These are phyloP conservation scores for Nakaseomyces sp. DNA, from an alignment of 1,139 yeast species.

Conservation along the genomic window DNA sequence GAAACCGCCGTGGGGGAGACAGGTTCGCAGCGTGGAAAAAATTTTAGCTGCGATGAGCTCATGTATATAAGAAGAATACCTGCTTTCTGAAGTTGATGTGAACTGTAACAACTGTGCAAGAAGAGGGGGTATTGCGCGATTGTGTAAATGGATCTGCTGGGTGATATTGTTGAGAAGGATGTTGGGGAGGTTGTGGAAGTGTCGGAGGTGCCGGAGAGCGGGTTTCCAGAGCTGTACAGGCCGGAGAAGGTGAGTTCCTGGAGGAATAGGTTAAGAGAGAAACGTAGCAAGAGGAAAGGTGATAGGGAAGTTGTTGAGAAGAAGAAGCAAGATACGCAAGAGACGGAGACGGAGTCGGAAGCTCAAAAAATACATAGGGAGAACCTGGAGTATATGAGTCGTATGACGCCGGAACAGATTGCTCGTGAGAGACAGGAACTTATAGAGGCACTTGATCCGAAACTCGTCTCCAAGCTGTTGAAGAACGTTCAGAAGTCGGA, in stretches of 20 bases:
- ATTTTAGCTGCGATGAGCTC: neutral
- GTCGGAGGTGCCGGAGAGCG: conserved; percentile 21
- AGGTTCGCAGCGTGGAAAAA: no score
- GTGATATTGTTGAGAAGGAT: conserved; percentile 69
- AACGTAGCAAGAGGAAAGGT: no score
- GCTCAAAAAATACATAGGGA: conserved; percentile 70
- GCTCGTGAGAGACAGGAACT: conserved; percentile 59
- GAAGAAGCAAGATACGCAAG: neutral
- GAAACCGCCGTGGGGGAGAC: no score
- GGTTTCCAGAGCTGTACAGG: conserved; percentile 38
- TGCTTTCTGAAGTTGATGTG: no score
- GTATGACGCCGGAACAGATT: conserved; percentile 62
- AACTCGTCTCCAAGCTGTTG: conserved; percentile 49
- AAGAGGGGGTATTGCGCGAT: no score
- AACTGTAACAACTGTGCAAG: neutral
- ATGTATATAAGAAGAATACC: no score
- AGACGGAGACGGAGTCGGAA: conserved; percentile 36
- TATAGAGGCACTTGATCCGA: conserved; percentile 58
- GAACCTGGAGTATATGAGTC: conserved; percentile 52
- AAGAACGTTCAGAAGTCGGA: conserved; percentile 37
- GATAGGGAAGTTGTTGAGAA: conserved; percentile 8
- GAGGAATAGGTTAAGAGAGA: conserved; percentile 34
- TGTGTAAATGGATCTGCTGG: conserved; percentile 54
- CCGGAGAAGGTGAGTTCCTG: conserved; percentile 36
- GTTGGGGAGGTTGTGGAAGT: conserved; percentile 31